Percentiles rank a stretch among this genome's conserved stretches.
phyloP scores from a whole-genome alignment of 73 alveolate species.

The Symbiodinium natans region DNA sequence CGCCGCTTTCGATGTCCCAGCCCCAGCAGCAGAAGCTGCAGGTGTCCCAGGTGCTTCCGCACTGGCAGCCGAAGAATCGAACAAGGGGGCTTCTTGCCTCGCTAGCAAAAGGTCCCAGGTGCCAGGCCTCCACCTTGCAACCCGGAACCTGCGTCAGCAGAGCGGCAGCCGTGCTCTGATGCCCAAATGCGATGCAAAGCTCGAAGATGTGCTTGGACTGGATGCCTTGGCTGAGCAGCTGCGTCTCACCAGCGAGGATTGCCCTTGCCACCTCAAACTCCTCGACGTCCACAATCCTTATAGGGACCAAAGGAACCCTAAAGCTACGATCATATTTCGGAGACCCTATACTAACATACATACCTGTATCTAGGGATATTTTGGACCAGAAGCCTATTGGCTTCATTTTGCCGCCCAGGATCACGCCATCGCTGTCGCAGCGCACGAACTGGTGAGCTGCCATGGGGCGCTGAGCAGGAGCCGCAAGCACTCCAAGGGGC shows the following conservation, averaged over 20 bases:
- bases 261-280: constrained; percentile 59
- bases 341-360: too few relatives aligned
- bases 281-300: constrained; percentile 18
- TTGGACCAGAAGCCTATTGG: too few relatives aligned
- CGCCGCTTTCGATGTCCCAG: neutral
- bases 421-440: neutral
- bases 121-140: constrained; percentile 21
- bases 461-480: constrained; percentile 1
- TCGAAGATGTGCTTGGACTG: constrained; percentile 34
- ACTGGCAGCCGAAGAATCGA: neutral
- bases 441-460: neutral
- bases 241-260: neutral
- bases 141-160: neutral
- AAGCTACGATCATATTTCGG: too few relatives aligned
- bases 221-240: neutral
- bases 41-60: neutral
- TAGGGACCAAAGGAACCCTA: too few relatives aligned
- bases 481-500: too few relatives aligned
- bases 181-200: constrained; percentile 17
- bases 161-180: constrained; percentile 12
- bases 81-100: too few relatives aligned
- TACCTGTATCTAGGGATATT: too few relatives aligned
- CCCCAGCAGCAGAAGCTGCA: neutral
- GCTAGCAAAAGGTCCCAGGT: neutral
- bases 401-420: too few relatives aligned